These are phyloP conservation scores for Teunomyces lycoperdinae DNA, from an alignment of 805 yeast species.

Conservation along the genomic window DNA sequence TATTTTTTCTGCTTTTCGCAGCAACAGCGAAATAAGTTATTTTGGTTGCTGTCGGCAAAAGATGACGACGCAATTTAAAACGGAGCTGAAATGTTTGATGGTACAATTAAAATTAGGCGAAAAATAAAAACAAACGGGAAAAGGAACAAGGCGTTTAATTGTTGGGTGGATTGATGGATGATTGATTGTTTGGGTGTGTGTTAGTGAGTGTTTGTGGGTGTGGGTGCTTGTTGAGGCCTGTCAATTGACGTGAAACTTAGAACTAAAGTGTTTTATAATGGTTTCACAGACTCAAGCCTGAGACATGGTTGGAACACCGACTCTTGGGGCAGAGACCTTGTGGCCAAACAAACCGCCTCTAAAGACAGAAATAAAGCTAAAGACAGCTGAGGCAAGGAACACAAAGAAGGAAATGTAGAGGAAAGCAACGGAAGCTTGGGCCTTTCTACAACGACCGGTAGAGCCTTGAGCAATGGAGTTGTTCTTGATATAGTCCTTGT, in stretches of 20 bases:
- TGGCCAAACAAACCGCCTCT: constrained; percentile 47
- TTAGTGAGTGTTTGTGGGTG: too few relatives aligned
- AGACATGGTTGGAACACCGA: constrained; percentile 88
- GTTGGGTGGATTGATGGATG: neutral
- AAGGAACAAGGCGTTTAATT: neutral
- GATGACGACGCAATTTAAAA: neutral
- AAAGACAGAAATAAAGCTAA: constrained; percentile 56
- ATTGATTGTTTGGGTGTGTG: neutral
- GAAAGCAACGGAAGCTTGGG: constrained; percentile 82
- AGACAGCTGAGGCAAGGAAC: constrained; percentile 62
- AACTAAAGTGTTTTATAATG: neutral
- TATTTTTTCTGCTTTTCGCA: neutral
- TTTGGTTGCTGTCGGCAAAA: neutral
- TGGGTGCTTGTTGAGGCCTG: too few relatives aligned
- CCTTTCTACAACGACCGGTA: constrained; percentile 86
- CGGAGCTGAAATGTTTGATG: neutral
- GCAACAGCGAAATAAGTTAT: neutral
- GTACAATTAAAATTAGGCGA: constrained; percentile 1
- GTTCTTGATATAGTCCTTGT: constrained; percentile 56
- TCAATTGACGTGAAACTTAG: neutral
- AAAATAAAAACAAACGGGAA: constrained; percentile 2
- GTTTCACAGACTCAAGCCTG: constrained; percentile 58
- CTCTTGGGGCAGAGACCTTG: constrained; percentile 54
- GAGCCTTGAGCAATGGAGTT: constrained; percentile 78
- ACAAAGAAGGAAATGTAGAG: constrained; percentile 79